Conservation (phyloP, 805 yeast genomes). For the Sungouiozyma intestinalis region DNA sequence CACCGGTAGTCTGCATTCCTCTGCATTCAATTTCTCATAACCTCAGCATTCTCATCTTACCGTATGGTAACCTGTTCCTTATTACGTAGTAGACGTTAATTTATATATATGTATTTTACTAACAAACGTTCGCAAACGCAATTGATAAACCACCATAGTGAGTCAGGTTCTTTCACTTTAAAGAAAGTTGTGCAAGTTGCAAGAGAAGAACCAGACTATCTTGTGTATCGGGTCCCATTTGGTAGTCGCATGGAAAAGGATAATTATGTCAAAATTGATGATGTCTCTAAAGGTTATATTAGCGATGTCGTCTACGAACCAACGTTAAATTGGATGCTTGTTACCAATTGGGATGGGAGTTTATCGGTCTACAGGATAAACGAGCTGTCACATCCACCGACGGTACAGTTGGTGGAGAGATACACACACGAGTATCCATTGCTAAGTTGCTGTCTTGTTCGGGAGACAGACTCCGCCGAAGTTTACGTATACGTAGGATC, state of each 20-base stretch:
- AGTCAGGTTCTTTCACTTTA: too few relatives aligned
- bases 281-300: conserved; percentile 19
- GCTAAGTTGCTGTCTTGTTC: conserved; percentile 14
- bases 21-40: too few relatives aligned
- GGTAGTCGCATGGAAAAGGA: background rate
- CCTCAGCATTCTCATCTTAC: too few relatives aligned
- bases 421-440: conserved; percentile 10
- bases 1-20: background rate
- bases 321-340: conserved; percentile 32
- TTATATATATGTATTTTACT: too few relatives aligned
- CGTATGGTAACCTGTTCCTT: too few relatives aligned
- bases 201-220: too few relatives aligned
- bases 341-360: conserved; percentile 50
- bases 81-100: too few relatives aligned
- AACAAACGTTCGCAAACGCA: too few relatives aligned
- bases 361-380: conserved; percentile 32
- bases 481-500: conserved; percentile 37
- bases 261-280: conserved; percentile 5
- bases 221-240: too few relatives aligned
- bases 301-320: conserved; percentile 19
- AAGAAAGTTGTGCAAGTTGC: too few relatives aligned
- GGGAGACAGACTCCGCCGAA: background rate
- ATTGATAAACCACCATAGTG: too few relatives aligned
- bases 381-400: conserved; percentile 10
- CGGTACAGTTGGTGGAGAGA: conserved; percentile 3